phyloP scores from a whole-genome alignment of 176 grass and related monocot species.

The Secale cereale region DNA sequence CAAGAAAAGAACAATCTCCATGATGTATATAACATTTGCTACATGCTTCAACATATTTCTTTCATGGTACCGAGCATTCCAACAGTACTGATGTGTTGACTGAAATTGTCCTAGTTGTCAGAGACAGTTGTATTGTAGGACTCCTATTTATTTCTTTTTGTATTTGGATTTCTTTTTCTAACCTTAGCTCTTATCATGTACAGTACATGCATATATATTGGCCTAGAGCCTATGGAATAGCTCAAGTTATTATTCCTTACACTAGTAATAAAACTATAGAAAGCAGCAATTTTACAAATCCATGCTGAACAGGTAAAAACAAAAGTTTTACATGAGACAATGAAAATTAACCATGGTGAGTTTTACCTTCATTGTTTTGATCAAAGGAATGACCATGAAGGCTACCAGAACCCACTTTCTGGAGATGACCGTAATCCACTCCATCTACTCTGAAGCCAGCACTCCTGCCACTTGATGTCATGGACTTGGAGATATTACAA shows the following conservation, averaged over 20 bases:
- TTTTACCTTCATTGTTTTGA: conserved; percentile 54
- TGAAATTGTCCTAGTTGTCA: no score
- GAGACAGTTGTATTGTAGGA: background rate
- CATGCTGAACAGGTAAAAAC: background rate
- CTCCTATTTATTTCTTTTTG: background rate
- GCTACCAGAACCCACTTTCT: conserved; percentile 36
- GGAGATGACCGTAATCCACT: conserved; percentile 37
- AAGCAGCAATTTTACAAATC: background rate
- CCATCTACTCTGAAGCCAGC: conserved; percentile 49
- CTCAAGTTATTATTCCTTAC: background rate
- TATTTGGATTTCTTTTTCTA: background rate
- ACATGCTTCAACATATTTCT: background rate
- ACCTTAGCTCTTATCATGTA: no score
- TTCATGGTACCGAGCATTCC: background rate
- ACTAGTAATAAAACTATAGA: background rate
- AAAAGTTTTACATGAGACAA: background rate
- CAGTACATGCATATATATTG: background rate
- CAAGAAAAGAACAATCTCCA: conserved; percentile 4
- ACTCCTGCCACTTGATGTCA: conserved; percentile 27
- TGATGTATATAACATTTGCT: background rate
- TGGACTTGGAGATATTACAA: conserved; percentile 43
- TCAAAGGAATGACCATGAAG: conserved; percentile 41
- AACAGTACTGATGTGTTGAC: background rate
- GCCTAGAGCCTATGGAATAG: background rate
- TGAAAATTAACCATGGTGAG: background rate